A percentile compares a stretch with the other conserved stretches of the same genome.
These are phyloP conservation scores for Fomitopsis pulvina DNA, from an alignment of 768 basidiomycete genomes.

Conservation along the genomic window DNA sequence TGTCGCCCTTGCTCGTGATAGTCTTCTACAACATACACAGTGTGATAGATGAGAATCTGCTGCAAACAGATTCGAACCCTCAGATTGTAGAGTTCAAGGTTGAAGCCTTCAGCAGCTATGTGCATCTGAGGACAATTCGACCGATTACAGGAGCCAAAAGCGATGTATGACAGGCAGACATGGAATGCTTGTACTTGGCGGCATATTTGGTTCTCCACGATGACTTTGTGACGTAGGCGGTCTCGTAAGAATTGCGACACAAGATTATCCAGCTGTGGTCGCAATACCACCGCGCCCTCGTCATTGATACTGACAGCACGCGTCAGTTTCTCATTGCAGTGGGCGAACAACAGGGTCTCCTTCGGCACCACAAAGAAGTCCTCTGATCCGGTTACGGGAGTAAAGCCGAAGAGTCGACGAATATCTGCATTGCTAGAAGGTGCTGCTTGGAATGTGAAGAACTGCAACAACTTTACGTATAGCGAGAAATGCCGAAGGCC, in stretches of 20 bases:
- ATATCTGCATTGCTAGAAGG: slow-evolving; percentile 17
- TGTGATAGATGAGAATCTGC: slow-evolving; percentile 42
- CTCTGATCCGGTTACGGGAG: slow-evolving; percentile 6
- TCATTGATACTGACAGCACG: background rate
- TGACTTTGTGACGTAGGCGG: slow-evolving; percentile 24
- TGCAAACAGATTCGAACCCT: slow-evolving; percentile 40
- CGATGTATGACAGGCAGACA: slow-evolving; percentile 28
- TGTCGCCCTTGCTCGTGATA: slow-evolving; percentile 1
- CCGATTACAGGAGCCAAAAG: slow-evolving; percentile 12
- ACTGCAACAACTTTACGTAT: slow-evolving; percentile 19
- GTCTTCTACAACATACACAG: slow-evolving; percentile 12
- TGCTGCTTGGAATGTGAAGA: slow-evolving; percentile 21
- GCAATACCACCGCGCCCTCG: slow-evolving; percentile 2
- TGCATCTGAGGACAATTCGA: slow-evolving; percentile 36
- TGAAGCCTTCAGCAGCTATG: slow-evolving; percentile 18
- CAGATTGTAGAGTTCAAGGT: slow-evolving; percentile 31
- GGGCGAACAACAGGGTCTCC: slow-evolving; percentile 21
- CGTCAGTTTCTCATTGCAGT: background rate
- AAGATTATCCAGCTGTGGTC: slow-evolving; percentile 15
- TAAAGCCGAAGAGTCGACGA: slow-evolving; percentile 26
- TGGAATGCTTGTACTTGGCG: slow-evolving; percentile 25
- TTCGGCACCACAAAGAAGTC: slow-evolving; percentile 23
- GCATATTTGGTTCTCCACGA: slow-evolving; percentile 28
- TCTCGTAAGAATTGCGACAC: slow-evolving; percentile 21
- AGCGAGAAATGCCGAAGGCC: background rate